Base-by-base conservation (phyloP, 2,329 filamentous ascomycete genomes). In the Sarocladiaceae sp. region DNA sequence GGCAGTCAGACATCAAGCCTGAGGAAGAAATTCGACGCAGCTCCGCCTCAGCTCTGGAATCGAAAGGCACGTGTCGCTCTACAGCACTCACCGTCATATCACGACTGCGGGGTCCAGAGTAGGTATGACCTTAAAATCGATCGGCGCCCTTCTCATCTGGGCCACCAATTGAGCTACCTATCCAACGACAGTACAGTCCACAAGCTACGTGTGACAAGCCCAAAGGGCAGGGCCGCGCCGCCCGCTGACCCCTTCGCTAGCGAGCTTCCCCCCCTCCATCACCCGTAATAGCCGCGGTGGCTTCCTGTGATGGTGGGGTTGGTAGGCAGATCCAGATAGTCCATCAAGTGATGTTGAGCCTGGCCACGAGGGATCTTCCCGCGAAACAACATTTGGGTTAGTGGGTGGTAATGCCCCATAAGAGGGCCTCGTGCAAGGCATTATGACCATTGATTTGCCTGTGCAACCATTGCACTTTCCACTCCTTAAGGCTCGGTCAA, bases 211-310 rank as follows among this genome's bases (percentile, higher is more conserved):
- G 40, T 48, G 44, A 48, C 44, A 48, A 48, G 44, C 5, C 7
- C 44, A 20, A 48, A 33, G 44, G 44, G 22, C 40, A 46, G 40
- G 40, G 44, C 44, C 44, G 44, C 44, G 44, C 44, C 44, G 44
- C 44, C 44, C 44, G 25, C 26, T 48, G 44, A 33, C 44, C 44
- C 44, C 28, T 48, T 48, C 13, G 7, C 26, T 31, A 48, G 44
- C 18, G 44, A 48, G 44, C n/a, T 22, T 42, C 8, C 17, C 23
- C 37, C 22, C 37, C 37, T 36, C 37, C 22, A 5, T 17, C 44
- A 15, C 25, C 22, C 40, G 6, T 48, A 22, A 13, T n/a, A 20
- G 4, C 5, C 44, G 26, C 28, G 26, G n/a, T 33, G 26, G 11
- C 13, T 20, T 48, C 13, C 17, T n/a, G 28, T 48, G 28, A 48